Evolutionary conservation across 768 basidiomycete species (phyloP).

Genomic region (Leccinum subgranulosum): DNA sequence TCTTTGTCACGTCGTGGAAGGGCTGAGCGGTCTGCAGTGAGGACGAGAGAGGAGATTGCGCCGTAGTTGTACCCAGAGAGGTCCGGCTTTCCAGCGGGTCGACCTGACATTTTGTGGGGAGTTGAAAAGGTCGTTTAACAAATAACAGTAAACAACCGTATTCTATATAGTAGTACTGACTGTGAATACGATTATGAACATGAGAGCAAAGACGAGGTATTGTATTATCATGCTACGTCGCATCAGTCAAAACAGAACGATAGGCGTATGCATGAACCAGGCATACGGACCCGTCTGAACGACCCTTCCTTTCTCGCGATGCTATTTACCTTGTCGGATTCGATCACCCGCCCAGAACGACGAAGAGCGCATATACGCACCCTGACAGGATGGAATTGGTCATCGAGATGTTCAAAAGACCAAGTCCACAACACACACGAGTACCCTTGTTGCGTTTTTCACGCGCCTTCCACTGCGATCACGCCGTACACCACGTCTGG

Average conservation of each 20-base stretch:
- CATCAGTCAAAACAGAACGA: background rate
- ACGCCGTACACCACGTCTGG: background rate
- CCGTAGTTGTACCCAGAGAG: slow-evolving; percentile 94
- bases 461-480: background rate
- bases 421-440: background rate
- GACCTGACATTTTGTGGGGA: slow-evolving; percentile 34
- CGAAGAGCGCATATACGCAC: background rate
- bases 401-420: slow-evolving; percentile 3
- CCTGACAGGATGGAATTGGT: slow-evolving; percentile 8
- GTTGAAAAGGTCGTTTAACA: background rate
- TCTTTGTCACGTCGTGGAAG: slow-evolving; percentile 89
- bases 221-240: background rate
- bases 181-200: background rate
- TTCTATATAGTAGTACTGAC: too few species aligned
- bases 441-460: background rate
- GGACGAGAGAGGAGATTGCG: slow-evolving; percentile 89
- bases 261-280: slow-evolving; percentile 2
- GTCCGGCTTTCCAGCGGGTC: slow-evolving; percentile 61
- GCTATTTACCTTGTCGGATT: too few species aligned
- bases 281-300: slow-evolving; percentile 8
- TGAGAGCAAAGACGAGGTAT: too few species aligned
- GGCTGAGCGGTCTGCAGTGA: slow-evolving; percentile 84
- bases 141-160: background rate
- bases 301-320: too few species aligned
- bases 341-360: background rate